A percentile compares a stretch with the other conserved stretches of the same genome.
phyloP scores from a whole-genome alignment of 2,329 filamentous ascomycete species.

The Diaporthe ilicicola region DNA sequence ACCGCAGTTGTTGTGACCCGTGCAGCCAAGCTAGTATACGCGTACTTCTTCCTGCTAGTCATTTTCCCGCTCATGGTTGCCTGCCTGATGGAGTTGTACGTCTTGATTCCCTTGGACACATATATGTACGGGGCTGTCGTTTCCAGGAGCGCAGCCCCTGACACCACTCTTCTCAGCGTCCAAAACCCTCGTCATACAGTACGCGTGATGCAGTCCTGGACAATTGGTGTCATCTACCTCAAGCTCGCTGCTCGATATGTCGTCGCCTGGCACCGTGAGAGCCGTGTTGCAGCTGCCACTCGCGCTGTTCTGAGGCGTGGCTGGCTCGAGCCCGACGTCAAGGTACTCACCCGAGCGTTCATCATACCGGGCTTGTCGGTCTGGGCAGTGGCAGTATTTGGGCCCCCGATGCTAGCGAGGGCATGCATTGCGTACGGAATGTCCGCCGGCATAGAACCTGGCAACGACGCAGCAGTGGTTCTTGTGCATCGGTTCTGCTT shows the following conservation, averaged over 20 bases:
- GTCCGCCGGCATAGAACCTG: conserved; percentile 33
- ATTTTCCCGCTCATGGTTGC: conserved; percentile 84
- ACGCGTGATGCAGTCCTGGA: conserved; percentile 93
- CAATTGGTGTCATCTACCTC: conserved; percentile 87
- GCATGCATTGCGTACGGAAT: conserved; percentile 51
- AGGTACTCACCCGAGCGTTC: conserved; percentile 84
- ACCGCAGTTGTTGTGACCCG: conserved; percentile 42
- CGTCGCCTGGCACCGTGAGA: conserved; percentile 71
- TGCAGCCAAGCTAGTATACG: conserved; percentile 69
- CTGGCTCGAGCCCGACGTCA: conserved; percentile 80
- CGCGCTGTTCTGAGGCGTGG: conserved; percentile 77
- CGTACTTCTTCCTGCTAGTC: conserved; percentile 78
- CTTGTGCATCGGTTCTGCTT: conserved; percentile 71
- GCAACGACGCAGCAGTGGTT: conserved; percentile 41
- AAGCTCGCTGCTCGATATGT: conserved; percentile 79
- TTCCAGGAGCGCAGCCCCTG: conserved; percentile 34
- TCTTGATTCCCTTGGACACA: conserved; percentile 86
- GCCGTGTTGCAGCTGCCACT: conserved; percentile 77
- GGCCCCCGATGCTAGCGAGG: conserved; percentile 70
- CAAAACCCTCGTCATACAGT: conserved; percentile 69
- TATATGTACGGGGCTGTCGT: conserved; percentile 62
- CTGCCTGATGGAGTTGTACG: conserved; percentile 84
- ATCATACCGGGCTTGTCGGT: conserved; percentile 77
- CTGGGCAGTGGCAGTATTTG: conserved; percentile 67
- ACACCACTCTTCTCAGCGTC: conserved; percentile 39